Evolutionary conservation across 2,329 filamentous ascomycete species (phyloP), one percentile per base, ranked within the genome.

Genomic region (Fusarium sulawesiense): DNA sequence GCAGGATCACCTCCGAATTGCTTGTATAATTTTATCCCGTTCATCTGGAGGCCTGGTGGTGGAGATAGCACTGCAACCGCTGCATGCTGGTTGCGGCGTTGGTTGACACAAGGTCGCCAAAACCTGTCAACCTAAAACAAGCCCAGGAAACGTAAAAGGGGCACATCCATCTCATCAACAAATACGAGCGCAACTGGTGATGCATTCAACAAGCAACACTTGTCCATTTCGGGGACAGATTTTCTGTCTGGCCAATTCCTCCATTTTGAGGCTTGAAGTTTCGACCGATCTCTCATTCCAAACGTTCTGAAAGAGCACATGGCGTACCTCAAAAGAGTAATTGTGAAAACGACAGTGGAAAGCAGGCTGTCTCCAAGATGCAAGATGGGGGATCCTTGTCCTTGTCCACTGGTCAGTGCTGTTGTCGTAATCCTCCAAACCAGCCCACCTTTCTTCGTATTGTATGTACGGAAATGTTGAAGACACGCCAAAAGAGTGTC

Each of bases 211-310:
- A 68, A 64, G 56, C 44, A 57, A 30, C 58, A 50, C 71, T 65
- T 66, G 41, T 51, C 70, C 29, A 48, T 53, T 72, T 21, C 13
- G 70, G 63, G 44, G 29, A 37, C 50, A 16, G 44, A 55, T 57
- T 61, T 59, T 47, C 51, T 57, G 27, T 42, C 54, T 40, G n/a
- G 14, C 16, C 23, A 32, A 71, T 20, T 37, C 53, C 41, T 56
- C 20, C n/a, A 27, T 21, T 41, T n/a, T 37, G 61, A 71, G 60
- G 56, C 58, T 66, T 72, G 64, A 25, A 20, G 18, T 18, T 50
- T 45, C 49, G 47, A 58, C 60, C 48, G 65, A 66, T 62, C 60
- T 64, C 49, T 50, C 73, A 75, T 72, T 75, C 68, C 66, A 64
- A 40, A 47, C 50, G 30, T 29, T 71, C 56, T 63, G 46, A 48